These are phyloP conservation scores for Tanozyma kutaoensis DNA, from an alignment of 805 yeast species.

Conservation along the genomic window DNA sequence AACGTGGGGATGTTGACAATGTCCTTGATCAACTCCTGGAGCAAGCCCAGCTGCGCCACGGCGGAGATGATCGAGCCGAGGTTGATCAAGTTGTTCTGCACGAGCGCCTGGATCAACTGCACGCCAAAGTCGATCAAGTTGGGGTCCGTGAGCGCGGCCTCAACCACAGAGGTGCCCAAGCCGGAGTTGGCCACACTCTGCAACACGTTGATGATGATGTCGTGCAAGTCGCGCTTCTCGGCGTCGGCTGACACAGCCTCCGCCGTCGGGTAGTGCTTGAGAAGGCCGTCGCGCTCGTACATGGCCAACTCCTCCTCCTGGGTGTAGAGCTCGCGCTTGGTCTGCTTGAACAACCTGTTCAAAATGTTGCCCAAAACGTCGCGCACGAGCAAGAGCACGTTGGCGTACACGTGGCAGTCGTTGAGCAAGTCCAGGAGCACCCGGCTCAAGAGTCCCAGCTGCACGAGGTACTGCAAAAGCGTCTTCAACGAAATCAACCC, in stretches of 20 bases:
- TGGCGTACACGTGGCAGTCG: constrained; percentile 24
- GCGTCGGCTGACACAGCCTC: constrained; percentile 3
- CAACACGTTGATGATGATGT: constrained; percentile 20
- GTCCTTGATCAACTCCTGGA: constrained; percentile 18
- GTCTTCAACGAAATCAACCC: constrained; percentile 18
- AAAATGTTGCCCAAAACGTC: constrained; percentile 1
- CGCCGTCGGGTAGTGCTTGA: constrained; percentile 2
- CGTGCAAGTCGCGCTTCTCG: constrained; percentile 11
- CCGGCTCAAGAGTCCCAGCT: constrained; percentile 20
- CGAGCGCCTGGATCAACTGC: constrained; percentile 17
- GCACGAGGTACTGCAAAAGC: constrained; percentile 21
- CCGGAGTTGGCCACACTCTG: constrained; percentile 29
- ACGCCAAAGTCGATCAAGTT: constrained; percentile 22
- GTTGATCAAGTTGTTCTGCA: constrained; percentile 15
- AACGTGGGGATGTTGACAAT: constrained; percentile 19
- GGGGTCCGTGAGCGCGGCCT: constrained; percentile 23
- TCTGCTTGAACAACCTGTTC: constrained; percentile 1
- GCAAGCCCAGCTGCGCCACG: constrained; percentile 17
- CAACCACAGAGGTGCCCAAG: constrained; percentile 25
- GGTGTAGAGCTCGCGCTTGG: constrained; percentile 1
- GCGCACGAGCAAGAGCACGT: constrained; percentile 6
- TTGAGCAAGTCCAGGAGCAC: constrained; percentile 22
- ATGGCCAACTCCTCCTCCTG: constrained; percentile 5
- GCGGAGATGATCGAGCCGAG: constrained; percentile 16
- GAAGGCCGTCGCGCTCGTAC: constrained; percentile 6